A percentile compares a stretch with the other conserved stretches of the same genome.
These are phyloP conservation scores for Primulina tabacum DNA, from an alignment of 257 asterid species.

Conservation along the genomic window DNA sequence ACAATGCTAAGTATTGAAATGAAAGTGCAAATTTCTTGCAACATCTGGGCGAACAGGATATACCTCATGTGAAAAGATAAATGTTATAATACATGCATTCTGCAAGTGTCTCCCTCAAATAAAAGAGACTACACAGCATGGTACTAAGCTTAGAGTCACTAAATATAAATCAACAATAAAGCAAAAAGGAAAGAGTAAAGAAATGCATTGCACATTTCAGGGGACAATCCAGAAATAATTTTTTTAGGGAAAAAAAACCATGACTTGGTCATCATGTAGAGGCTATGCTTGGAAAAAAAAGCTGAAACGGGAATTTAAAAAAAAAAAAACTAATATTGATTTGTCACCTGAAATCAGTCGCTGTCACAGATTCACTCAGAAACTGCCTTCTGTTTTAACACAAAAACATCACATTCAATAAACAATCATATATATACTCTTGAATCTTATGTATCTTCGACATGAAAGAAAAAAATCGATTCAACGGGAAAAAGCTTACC, in stretches of 20 bases:
- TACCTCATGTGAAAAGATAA: background rate
- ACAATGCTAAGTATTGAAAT: background rate
- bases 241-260: too few relatives aligned
- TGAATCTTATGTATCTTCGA: background rate
- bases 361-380: background rate
- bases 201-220: background rate
- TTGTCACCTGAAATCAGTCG: background rate
- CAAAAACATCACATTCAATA: background rate
- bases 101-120: background rate
- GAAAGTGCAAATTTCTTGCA: too few relatives aligned
- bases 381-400: background rate
- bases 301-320: background rate
- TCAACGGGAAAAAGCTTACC: background rate
- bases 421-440: background rate
- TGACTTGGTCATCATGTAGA: background rate
- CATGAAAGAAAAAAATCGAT: background rate
- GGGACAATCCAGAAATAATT: background rate
- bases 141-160: background rate
- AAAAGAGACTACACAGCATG: background rate
- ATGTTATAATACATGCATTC: background rate
- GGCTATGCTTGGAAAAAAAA: background rate
- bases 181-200: too few relatives aligned
- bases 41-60: background rate
- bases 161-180: background rate
- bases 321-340: background rate